Percentiles rank a stretch among this genome's conserved stretches.
These are phyloP conservation scores for Monosporozyma yasuniensis DNA, from an alignment of 805 yeast genomes.

Conservation along the genomic window DNA sequence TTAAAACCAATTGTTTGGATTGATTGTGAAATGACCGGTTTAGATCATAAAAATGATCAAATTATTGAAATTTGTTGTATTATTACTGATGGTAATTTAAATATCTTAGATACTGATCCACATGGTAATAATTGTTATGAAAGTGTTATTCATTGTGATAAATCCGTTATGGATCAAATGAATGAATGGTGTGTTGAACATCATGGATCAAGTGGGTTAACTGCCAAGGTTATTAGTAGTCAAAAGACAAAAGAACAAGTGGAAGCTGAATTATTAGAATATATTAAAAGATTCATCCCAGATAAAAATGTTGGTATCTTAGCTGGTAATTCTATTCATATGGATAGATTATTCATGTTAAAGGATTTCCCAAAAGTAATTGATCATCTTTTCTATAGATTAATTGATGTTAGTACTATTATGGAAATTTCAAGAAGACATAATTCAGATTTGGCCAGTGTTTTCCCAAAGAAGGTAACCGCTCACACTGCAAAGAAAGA, in stretches of 20 bases:
- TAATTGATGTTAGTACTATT: constrained; percentile 82
- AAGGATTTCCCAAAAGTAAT: constrained; percentile 72
- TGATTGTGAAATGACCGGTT: constrained; percentile 98
- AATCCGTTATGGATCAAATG: constrained; percentile 59
- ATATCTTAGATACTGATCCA: constrained; percentile 45
- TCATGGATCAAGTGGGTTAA: constrained; percentile 73
- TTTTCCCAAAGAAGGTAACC: constrained; percentile 53
- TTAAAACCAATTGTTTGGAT: constrained; percentile 69
- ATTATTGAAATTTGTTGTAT: constrained; percentile 90
- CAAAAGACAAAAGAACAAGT: constrained; percentile 49
- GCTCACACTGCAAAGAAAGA: constrained; percentile 86
- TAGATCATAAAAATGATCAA: constrained; percentile 67
- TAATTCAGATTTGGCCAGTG: constrained; percentile 50
- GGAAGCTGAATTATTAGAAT: constrained; percentile 53
- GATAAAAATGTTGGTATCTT: constrained; percentile 52
- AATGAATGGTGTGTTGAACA: constrained; percentile 80
- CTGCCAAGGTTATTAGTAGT: constrained; percentile 54
- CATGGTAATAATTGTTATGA: constrained; percentile 57
- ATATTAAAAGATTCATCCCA: constrained; percentile 48
- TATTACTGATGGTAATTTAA: constrained; percentile 74
- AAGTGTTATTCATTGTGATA: constrained; percentile 64
- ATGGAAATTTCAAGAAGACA: constrained; percentile 75
- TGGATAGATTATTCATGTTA: constrained; percentile 79
- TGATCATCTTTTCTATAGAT: constrained; percentile 59
- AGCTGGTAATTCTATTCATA: constrained; percentile 89